Evolutionary conservation across 208 protist species (phyloP).

Genomic region (Jaenimonas drosophilae): DNA sequence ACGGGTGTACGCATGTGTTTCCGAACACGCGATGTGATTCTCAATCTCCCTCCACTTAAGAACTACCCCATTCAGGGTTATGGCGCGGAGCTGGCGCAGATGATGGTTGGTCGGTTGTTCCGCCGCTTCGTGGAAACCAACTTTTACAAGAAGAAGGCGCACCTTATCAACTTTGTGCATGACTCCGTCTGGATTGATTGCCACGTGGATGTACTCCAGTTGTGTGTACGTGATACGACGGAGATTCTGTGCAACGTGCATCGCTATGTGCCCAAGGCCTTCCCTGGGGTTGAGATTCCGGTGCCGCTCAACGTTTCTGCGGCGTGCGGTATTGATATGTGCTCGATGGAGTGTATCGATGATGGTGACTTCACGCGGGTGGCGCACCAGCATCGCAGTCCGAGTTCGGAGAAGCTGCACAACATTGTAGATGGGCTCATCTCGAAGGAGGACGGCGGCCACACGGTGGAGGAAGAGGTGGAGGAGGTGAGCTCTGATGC

Average conservation of each 20-base stretch:
- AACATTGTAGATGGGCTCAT: too few relatives aligned
- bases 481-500: conserved; percentile 6
- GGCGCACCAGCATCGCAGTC: too few relatives aligned
- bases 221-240: conserved; percentile 54
- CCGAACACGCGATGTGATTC: conserved; percentile 59
- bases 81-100: conserved; percentile 82
- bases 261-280: conserved; percentile 57
- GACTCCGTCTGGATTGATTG: conserved; percentile 88
- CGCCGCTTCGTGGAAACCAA: conserved; percentile 50
- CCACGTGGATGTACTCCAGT: conserved; percentile 59
- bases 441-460: too few relatives aligned
- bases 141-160: conserved; percentile 59
- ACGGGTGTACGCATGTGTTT: conserved; percentile 72
- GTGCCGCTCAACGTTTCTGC: conserved; percentile 62
- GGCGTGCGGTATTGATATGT: conserved; percentile 73
- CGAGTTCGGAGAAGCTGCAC: too few relatives aligned
- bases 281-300: conserved; percentile 55
- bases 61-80: conserved; percentile 89
- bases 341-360: conserved; percentile 47
- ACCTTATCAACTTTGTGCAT: conserved; percentile 85
- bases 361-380: conserved; percentile 41
- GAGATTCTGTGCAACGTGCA: conserved; percentile 51
- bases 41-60: conserved; percentile 77
- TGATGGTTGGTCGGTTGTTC: conserved; percentile 79
- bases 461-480: conserved; percentile 1